These are phyloP conservation scores for Protomyces inouyei DNA, from an alignment of 1,139 yeast species.

Conservation along the genomic window DNA sequence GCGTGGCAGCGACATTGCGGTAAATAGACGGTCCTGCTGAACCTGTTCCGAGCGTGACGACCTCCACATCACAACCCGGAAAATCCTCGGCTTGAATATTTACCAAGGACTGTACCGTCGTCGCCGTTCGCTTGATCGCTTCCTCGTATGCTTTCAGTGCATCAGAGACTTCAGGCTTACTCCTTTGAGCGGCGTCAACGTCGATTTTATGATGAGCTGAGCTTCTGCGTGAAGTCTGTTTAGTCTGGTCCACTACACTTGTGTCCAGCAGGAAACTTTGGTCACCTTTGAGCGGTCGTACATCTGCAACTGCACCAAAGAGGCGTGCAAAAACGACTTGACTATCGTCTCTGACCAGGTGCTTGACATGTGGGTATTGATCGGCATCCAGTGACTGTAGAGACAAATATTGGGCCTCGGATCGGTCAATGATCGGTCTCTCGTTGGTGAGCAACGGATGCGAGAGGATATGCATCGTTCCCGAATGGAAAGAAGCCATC, in stretches of 20 bases:
- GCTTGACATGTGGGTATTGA: not conserved
- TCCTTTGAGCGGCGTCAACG: not conserved
- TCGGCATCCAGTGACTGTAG: not conserved
- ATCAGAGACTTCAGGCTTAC: not conserved
- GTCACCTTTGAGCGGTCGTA: not conserved
- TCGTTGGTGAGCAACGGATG: not conserved
- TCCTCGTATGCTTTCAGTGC: not conserved
- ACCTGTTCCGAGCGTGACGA: conserved; percentile 86
- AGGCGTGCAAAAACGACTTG: not conserved
- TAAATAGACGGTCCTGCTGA: conserved; percentile 82
- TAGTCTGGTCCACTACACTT: not conserved
- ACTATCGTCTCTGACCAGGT: not conserved
- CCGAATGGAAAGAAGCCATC: conserved; percentile 10
- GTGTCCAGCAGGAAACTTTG: not conserved
- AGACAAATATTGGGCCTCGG: not conserved
- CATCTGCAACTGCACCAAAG: not conserved
- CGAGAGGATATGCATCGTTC: conserved; percentile 8
- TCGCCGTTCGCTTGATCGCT: not conserved
- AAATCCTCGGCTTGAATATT: not conserved
- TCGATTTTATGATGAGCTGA: not conserved
- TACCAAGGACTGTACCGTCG: not conserved
- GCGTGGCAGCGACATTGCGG: conserved; percentile 48
- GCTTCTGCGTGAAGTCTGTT: not conserved
- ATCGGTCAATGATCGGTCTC: not conserved
- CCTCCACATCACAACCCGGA: conserved; percentile 51